Base-by-base conservation (phyloP, 1,139 yeast species). In the Pichia sp. region DNA sequence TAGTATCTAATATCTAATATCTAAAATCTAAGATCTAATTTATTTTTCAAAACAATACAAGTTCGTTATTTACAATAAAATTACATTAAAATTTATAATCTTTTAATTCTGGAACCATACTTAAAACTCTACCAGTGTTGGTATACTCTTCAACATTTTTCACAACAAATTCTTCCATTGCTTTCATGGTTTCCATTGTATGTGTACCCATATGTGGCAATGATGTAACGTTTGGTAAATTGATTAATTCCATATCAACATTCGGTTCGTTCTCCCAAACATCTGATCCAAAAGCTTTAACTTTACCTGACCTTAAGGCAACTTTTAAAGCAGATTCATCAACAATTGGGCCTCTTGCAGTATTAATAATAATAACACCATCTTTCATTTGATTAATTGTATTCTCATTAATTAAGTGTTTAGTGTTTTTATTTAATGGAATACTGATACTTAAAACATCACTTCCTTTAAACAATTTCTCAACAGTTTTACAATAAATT, bases 121-220 rank as follows among this genome's bases (percentile, higher is more conserved):
- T 69, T 50, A 73, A 65, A 7, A 84, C 84, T 55, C 73, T 78
- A 10, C 92, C 92, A 0, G 80, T 74, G 32, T 65, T 57, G 42
- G 79, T 59, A 49, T 62, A 73, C 31, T 61, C 57, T 34, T 58
- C 59, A 16, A 75, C 72, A 53, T 76, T 77, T 34, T 63, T 60
- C 27, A 73, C 71, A 32, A 74, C 76, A 52, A 66, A 68, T 47
- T 67, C 72, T 60, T 80, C 86, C 80, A 80, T 75, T 42, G 65
- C 63, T 49, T 65, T 63, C 57, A 74, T 68, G 5, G 85, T 76
- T 56, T 79, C 82, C 39, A 64, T 61, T 2, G 92, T 71, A 61
- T 77, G 80, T 0, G 96, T 86, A 29, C 95, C 96, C 82, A 84
- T 78, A 61, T 87, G 95, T 22, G 95, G 95, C 54, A 82, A 68